A percentile compares a stretch with the other conserved stretches of the same genome.
phyloP scores from a whole-genome alignment of 1,284 basidiomycete genomes.

The Cutaneotrichosporon sp. region DNA sequence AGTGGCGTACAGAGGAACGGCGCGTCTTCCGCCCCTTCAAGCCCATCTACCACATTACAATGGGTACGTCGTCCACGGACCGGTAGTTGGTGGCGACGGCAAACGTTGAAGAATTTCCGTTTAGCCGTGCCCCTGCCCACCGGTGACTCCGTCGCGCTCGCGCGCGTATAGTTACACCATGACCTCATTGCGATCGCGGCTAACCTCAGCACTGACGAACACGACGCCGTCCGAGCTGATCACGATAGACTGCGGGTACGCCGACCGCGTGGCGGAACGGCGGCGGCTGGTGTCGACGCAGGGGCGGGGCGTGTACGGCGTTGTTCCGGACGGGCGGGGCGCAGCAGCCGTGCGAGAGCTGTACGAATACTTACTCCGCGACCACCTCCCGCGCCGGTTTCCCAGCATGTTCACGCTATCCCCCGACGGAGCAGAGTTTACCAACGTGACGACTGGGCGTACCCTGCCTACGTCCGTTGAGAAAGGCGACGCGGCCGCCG shows the following conservation, averaged over 20 bases:
- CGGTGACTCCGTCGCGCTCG: neutral
- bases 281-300: neutral
- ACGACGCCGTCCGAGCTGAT: constrained; percentile 9
- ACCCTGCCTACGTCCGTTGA: neutral
- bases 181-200: neutral
- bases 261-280: constrained; percentile 4
- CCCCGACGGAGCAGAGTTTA: neutral
- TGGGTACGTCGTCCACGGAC: constrained; percentile 5
- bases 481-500: neutral
- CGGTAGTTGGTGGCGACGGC: no score
- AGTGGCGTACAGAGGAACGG: neutral
- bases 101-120: no score
- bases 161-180: no score
- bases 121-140: neutral
- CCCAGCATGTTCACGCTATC: constrained; percentile 9
- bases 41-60: constrained; percentile 19
- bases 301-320: constrained; percentile 6
- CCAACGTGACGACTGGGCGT: constrained; percentile 8
- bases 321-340: constrained; percentile 6
- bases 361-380: constrained; percentile 5
- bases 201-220: constrained; percentile 9
- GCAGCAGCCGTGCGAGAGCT: constrained; percentile 11
- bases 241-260: constrained; percentile 11
- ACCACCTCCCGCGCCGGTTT: constrained; percentile 9
- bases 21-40: constrained; percentile 12